Conservation (phyloP, 495 filamentous ascomycete genomes). For the Xylaria cubensis region DNA sequence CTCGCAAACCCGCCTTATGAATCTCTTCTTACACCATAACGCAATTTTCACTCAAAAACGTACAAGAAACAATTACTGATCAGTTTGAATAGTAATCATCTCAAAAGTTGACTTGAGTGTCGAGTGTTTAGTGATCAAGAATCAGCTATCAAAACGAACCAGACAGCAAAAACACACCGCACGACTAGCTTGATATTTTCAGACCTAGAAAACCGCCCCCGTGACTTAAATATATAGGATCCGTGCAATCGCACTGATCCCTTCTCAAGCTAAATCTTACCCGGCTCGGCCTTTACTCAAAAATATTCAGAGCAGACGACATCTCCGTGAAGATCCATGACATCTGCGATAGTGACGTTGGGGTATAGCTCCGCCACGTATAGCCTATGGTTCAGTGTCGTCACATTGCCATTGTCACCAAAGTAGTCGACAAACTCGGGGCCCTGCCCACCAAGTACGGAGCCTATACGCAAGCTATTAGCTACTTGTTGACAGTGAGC, state of each 20-base stretch:
- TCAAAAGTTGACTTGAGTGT: no score
- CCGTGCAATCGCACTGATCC: no score
- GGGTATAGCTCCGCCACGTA: conserved; percentile 32
- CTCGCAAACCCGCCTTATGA: no score
- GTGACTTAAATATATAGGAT: not conserved
- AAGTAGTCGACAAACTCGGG: conserved; percentile 38
- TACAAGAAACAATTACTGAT: no score
- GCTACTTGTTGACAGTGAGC: not conserved
- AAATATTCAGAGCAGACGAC: conserved; percentile 42
- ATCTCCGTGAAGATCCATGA: conserved; percentile 43
- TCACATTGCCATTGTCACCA: conserved; percentile 38
- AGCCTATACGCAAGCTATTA: not conserved
- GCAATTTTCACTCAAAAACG: no score
- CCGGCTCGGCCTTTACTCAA: not conserved
- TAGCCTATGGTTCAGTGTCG: conserved; percentile 45
- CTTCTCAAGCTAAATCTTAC: not conserved
- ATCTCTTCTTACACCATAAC: no score
- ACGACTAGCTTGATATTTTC: no score
- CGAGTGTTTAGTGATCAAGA: no score
- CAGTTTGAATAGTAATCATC: no score
- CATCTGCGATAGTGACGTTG: conserved; percentile 43
- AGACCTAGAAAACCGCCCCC: no score
- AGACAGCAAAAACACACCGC: no score
- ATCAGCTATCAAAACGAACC: no score
- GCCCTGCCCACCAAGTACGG: conserved; percentile 11